These are phyloP conservation scores for Neurospora terricola DNA, from an alignment of 495 filamentous ascomycete genomes.

Conservation along the genomic window DNA sequence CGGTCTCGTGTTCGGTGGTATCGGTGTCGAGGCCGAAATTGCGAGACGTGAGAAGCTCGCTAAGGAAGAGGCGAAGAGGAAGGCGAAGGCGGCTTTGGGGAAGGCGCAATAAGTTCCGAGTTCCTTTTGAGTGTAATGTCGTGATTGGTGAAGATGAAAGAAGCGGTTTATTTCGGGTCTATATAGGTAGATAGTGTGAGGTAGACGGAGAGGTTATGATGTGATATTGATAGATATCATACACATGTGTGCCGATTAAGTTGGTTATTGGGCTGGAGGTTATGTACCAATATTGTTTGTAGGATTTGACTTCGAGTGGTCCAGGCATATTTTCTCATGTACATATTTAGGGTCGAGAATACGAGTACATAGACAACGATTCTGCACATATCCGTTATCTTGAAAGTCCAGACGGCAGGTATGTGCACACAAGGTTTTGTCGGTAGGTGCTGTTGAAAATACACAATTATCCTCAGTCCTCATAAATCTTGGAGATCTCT, in stretches of 20 bases:
- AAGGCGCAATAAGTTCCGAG: conserved; percentile 18
- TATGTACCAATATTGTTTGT: neutral
- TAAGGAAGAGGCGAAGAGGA: conserved; percentile 60
- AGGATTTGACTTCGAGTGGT: neutral
- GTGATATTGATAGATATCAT: neutral
- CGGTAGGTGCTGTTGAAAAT: no score
- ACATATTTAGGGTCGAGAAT: neutral
- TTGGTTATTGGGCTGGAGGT: neutral
- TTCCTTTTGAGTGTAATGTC: no score
- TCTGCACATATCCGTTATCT: neutral
- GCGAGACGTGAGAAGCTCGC: conserved; percentile 73
- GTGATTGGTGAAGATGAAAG: no score
- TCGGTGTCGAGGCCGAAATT: conserved; percentile 81
- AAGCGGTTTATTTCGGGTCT: neutral
- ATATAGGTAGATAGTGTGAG: neutral
- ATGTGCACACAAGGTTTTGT: neutral
- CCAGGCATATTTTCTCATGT: neutral
- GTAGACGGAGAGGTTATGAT: neutral
- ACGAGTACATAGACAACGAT: neutral
- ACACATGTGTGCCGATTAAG: neutral
- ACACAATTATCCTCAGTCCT: no score
- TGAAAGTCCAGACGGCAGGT: neutral
- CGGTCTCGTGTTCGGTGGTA: conserved; percentile 84
- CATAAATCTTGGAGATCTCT: no score
- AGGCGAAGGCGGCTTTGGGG: conserved; percentile 28